A percentile compares a stretch with the other conserved stretches of the same genome.
Evolutionary conservation across 2,329 filamentous ascomycete species (phyloP).

Genomic region (Lasiodiplodia gonubiensis): DNA sequence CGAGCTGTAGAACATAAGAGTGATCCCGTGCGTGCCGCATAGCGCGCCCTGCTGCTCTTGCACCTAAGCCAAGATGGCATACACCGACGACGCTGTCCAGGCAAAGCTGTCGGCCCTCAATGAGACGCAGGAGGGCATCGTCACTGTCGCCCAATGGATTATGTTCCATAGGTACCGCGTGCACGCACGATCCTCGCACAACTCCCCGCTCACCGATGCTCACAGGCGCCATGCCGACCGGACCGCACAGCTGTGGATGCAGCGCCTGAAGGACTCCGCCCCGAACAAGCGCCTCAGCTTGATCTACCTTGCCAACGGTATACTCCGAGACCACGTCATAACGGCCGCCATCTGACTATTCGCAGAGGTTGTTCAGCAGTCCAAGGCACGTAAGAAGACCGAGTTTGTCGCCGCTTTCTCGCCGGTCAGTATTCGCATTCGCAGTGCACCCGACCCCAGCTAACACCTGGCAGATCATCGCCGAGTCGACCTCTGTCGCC

Average conservation of each 20-base stretch:
- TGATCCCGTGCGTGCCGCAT: conserved; percentile 35
- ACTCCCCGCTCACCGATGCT: not conserved
- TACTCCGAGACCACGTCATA: conserved; percentile 37
- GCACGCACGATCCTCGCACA: not conserved
- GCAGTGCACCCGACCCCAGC: not conserved
- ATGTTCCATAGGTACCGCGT: conserved; percentile 91
- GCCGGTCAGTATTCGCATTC: conserved; percentile 59
- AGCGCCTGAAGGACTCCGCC: conserved; percentile 84
- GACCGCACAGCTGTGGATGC: conserved; percentile 90
- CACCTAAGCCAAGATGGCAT: conserved; percentile 69
- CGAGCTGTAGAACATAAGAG: conserved; percentile 29
- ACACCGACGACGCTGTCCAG: conserved; percentile 92
- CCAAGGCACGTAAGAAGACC: conserved; percentile 87
- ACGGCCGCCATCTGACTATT: not conserved
- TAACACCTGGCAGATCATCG: conserved; percentile 66
- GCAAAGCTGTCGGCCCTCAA: conserved; percentile 94
- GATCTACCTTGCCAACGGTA: conserved; percentile 94
- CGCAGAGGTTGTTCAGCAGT: conserved; percentile 92
- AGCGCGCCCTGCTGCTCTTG: conserved; percentile 28
- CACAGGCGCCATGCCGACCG: conserved; percentile 86
- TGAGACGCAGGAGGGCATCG: conserved; percentile 96
- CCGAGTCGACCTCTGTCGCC: conserved; percentile 85
- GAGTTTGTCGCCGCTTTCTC: conserved; percentile 93
- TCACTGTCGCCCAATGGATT: conserved; percentile 97
- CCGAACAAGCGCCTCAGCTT: conserved; percentile 86